Conservation (phyloP, 176 grass and related monocot species). For the Pontederia crassipes region DNA sequence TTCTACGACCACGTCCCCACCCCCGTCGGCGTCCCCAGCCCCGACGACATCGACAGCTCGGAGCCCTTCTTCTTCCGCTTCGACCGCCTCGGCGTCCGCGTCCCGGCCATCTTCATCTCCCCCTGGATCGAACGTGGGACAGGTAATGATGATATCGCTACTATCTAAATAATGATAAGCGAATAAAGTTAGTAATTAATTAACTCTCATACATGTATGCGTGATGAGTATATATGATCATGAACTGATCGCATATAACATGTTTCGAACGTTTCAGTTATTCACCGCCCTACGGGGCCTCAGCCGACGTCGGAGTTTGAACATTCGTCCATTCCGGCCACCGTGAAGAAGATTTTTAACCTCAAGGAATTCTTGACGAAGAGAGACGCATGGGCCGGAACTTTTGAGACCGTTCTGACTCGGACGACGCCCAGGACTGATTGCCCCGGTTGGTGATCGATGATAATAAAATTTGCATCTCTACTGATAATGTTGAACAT, state of each 20-base stretch:
- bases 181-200: too few species aligned
- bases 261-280: neutral
- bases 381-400: constrained; percentile 10
- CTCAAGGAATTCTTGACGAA: constrained; percentile 5
- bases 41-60: constrained; percentile 1
- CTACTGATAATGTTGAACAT: too few species aligned
- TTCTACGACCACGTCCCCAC: constrained; percentile 16
- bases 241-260: too few species aligned
- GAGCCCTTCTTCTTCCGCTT: constrained; percentile 4
- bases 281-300: neutral
- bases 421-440: constrained; percentile 2
- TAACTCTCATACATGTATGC: too few species aligned
- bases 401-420: constrained; percentile 5
- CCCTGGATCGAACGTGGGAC: constrained; percentile 4
- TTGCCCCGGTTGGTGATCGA: neutral
- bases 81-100: constrained; percentile 14
- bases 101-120: constrained; percentile 8
- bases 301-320: constrained; percentile 1
- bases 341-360: constrained; percentile 14
- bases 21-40: constrained; percentile 9
- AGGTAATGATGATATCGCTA: too few species aligned
- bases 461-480: too few species aligned
- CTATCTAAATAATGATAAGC: too few species aligned
- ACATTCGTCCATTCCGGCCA: constrained; percentile 11
- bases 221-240: too few species aligned